phyloP scores from a whole-genome alignment of 2,329 filamentous ascomycete species.

The Diaporthe sp. region DNA sequence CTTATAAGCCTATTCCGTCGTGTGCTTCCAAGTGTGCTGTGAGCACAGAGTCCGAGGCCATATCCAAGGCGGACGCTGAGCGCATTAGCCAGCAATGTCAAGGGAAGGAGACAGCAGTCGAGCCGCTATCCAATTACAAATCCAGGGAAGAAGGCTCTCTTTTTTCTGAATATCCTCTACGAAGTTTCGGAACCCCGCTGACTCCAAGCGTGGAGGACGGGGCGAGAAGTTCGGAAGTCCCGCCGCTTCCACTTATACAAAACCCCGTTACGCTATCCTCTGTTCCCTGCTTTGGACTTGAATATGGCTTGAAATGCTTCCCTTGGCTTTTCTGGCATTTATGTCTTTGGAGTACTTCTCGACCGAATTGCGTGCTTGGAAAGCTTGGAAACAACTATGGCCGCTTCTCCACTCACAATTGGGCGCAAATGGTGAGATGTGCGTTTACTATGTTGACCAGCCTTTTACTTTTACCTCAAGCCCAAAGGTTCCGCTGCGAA shows the following conservation, averaged over 20 bases:
- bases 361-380: neutral
- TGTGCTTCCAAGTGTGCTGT: neutral
- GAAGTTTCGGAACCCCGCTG: neutral
- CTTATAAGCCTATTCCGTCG: neutral
- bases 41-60: too few relatives aligned
- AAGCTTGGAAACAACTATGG: neutral
- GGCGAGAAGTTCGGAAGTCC: neutral
- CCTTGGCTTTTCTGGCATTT: neutral
- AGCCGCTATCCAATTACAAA: neutral
- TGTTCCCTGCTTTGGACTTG: neutral
- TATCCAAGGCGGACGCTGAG: neutral
- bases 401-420: neutral
- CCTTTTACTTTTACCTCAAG: neutral
- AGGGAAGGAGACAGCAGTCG: neutral
- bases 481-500: neutral
- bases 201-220: neutral
- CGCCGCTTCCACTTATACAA: neutral
- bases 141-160: neutral
- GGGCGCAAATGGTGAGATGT: neutral
- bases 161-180: neutral
- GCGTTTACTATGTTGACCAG: neutral
- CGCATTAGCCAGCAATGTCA: neutral
- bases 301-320: neutral
- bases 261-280: neutral
- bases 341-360: too few relatives aligned